Conservation (phyloP, 2,329 filamentous ascomycete genomes). For the Stagonosporopsis tanaceti region DNA sequence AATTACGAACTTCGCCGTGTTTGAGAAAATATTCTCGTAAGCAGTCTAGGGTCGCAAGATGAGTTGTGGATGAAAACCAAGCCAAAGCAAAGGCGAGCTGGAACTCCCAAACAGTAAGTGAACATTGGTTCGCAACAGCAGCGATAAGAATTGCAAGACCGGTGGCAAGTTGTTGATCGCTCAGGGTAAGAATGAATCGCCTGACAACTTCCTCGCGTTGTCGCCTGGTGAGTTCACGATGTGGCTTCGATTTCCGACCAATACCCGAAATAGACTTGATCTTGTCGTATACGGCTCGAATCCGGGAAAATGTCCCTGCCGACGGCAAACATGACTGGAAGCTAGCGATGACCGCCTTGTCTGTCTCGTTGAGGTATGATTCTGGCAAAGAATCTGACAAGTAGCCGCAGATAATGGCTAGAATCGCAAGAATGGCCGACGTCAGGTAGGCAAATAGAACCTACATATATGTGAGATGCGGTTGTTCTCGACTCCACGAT, state of each 20-base stretch:
- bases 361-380: slow-evolving; percentile 20
- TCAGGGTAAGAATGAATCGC: slow-evolving; percentile 36
- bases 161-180: slow-evolving; percentile 35
- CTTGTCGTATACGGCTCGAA: neutral
- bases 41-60: slow-evolving; percentile 29
- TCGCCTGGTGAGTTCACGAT: slow-evolving; percentile 16
- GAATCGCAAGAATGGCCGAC: slow-evolving; percentile 24
- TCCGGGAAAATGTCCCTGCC: neutral
- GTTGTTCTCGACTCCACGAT: neutral
- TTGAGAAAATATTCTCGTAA: slow-evolving; percentile 26
- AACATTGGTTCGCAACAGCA: slow-evolving; percentile 28
- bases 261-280: neutral
- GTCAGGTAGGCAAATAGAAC: slow-evolving; percentile 23
- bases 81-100: slow-evolving; percentile 27
- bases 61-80: slow-evolving; percentile 37
- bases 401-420: slow-evolving; percentile 24
- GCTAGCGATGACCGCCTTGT: slow-evolving; percentile 18
- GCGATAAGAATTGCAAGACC: slow-evolving; percentile 32
- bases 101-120: slow-evolving; percentile 25
- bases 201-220: slow-evolving; percentile 26
- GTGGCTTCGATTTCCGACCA: neutral
- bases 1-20: slow-evolving; percentile 19
- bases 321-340: slow-evolving; percentile 15
- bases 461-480: slow-evolving; percentile 6
- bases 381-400: slow-evolving; percentile 27